A percentile compares a stretch with the other conserved stretches of the same genome.
These are phyloP conservation scores for Elsinoe necatrix DNA, from an alignment of 2,329 filamentous ascomycete genomes.

Conservation along the genomic window DNA sequence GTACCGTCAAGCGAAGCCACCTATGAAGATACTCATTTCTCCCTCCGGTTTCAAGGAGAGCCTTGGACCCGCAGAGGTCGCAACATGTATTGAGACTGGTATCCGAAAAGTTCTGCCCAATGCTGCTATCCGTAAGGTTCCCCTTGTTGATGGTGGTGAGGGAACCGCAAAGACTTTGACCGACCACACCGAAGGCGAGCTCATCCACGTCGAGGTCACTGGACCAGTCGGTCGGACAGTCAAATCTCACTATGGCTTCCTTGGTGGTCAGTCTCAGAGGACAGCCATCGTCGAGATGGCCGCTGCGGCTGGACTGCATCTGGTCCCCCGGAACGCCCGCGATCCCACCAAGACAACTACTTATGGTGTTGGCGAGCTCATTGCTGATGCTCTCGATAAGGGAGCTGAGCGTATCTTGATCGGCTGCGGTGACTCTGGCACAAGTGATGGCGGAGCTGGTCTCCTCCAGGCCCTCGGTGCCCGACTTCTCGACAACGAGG, in stretches of 20 bases:
- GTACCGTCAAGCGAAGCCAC: slow-evolving; percentile 11
- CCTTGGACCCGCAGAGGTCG: slow-evolving; percentile 41
- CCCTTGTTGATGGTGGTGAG: slow-evolving; percentile 47
- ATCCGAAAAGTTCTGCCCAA: slow-evolving; percentile 39
- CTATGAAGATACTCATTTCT: slow-evolving; percentile 37
- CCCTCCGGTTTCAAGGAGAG: slow-evolving; percentile 50
- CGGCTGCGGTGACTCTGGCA: slow-evolving; percentile 48
- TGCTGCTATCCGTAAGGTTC: slow-evolving; percentile 40
- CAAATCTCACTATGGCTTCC: slow-evolving; percentile 41
- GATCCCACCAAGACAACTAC: slow-evolving; percentile 44
- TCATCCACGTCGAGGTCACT: slow-evolving; percentile 33
- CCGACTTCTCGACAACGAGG: slow-evolving; percentile 34
- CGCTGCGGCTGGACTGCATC: slow-evolving; percentile 43
- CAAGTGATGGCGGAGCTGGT: slow-evolving; percentile 46
- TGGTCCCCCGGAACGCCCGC: slow-evolving; percentile 39
- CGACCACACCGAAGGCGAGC: slow-evolving; percentile 34
- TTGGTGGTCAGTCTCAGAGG: slow-evolving; percentile 27
- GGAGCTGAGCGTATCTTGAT: slow-evolving; percentile 41
- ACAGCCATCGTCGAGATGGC: slow-evolving; percentile 48
- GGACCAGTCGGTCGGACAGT: slow-evolving; percentile 39
- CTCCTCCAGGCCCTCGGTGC: slow-evolving; percentile 48
- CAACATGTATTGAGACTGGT: slow-evolving; percentile 44
- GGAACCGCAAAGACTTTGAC: slow-evolving; percentile 44
- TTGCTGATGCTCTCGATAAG: slow-evolving; percentile 39
- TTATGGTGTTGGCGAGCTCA: slow-evolving; percentile 44